A percentile compares a stretch with the other conserved stretches of the same genome.
Conservation (phyloP, 2,329 filamentous ascomycete species). For the Mycosphaerella arachidis region DNA sequence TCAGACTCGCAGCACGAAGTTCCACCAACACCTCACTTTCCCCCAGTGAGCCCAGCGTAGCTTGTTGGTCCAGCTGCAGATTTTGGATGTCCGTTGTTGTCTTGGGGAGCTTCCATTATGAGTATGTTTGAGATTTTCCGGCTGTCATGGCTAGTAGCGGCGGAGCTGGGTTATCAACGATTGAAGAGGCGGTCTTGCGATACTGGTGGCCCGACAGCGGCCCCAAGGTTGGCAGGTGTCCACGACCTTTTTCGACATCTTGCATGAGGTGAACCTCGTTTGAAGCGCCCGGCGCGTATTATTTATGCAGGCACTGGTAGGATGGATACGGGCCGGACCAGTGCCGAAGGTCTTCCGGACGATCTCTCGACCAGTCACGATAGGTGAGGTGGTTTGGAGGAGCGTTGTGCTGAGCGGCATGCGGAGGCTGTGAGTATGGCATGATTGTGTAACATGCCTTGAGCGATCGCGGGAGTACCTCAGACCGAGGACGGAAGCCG, state of each 20-base stretch:
- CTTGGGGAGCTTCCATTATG: slow-evolving; percentile 6
- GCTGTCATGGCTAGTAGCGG: background rate
- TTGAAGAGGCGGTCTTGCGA: background rate
- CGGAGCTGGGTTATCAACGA: background rate
- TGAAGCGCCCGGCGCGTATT: background rate
- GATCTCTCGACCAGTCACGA: background rate
- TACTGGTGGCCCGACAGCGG: background rate
- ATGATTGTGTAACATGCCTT: too few species aligned
- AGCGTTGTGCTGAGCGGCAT: background rate
- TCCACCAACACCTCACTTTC: slow-evolving; percentile 18
- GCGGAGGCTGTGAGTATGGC: background rate
- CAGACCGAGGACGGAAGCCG: too few species aligned
- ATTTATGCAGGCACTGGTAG: background rate
- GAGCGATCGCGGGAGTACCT: too few species aligned
- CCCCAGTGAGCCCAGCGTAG: slow-evolving; percentile 15
- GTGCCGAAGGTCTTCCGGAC: background rate
- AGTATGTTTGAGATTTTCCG: background rate
- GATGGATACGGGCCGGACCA: background rate
- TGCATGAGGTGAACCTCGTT: background rate
- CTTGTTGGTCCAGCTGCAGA: slow-evolving; percentile 15
- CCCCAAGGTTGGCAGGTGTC: background rate
- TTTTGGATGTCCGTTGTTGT: slow-evolving; percentile 11
- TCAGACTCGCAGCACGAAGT: slow-evolving; percentile 40
- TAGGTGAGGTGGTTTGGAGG: background rate
- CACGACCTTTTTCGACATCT: background rate